Evolutionary conservation across 1,284 basidiomycete genomes (phyloP).

Genomic region (Ganoderma lingzhi): DNA sequence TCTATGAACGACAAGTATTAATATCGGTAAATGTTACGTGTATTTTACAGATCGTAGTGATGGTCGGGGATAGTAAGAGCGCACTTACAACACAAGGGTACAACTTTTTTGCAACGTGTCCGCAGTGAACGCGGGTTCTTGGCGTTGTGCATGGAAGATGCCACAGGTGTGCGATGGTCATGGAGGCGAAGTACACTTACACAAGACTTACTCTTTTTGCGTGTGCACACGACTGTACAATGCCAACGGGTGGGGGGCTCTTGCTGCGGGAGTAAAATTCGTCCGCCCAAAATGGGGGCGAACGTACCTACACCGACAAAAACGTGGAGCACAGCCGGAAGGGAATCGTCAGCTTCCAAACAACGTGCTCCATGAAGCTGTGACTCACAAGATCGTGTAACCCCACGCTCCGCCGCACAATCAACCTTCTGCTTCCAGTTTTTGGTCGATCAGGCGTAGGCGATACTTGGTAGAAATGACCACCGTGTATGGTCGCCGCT

Average conservation of each 20-base stretch:
- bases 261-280: background rate
- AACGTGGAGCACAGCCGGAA: conserved; percentile 1
- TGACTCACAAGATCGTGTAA: background rate
- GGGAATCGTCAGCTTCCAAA: background rate
- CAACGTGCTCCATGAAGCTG: background rate
- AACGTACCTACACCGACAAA: background rate
- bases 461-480: background rate
- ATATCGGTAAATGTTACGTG: conserved; percentile 16
- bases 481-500: background rate
- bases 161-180: background rate
- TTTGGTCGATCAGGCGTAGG: background rate
- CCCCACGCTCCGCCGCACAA: background rate
- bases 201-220: background rate
- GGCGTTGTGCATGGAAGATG: conserved; percentile 4
- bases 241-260: background rate
- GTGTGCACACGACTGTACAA: background rate
- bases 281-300: background rate
- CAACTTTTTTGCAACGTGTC: conserved; percentile 12
- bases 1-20: background rate
- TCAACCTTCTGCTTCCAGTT: background rate
- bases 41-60: conserved; percentile 11
- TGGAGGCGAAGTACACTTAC: background rate
- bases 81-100: conserved; percentile 6
- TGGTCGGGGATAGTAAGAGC: conserved; percentile 9
- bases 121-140: background rate